A percentile compares a stretch with the other conserved stretches of the same genome.
Evolutionary conservation across 2,329 filamentous ascomycete species (phyloP).

Genomic region (Fusarium sp.): DNA sequence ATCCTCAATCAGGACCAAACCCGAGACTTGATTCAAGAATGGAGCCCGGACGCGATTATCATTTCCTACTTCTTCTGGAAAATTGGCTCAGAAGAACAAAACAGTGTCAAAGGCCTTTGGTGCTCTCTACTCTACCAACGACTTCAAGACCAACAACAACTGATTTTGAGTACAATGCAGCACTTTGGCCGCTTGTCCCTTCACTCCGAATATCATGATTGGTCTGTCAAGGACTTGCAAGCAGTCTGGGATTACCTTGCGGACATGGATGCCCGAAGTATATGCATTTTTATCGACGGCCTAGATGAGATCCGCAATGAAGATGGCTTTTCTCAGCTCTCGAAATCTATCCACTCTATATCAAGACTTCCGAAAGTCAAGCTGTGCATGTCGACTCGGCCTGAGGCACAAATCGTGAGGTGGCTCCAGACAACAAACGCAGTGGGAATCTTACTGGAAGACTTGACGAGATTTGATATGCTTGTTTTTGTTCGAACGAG

Average conservation of each 20-base stretch:
- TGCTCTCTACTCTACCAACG: neutral
- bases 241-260: too few species aligned
- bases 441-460: rapidly evolving
- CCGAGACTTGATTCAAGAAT: rapidly evolving
- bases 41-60: neutral
- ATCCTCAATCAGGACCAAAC: neutral
- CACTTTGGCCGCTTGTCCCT: rapidly evolving
- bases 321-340: neutral
- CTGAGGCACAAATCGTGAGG: neutral
- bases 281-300: too few species aligned
- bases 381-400: neutral
- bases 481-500: rapidly evolving
- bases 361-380: rapidly evolving
- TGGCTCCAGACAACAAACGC: neutral
- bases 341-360: neutral
- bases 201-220: too few species aligned
- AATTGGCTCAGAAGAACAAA: neutral
- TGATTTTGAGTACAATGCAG: rapidly evolving
- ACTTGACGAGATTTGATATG: neutral
- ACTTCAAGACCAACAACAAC: rapidly evolving
- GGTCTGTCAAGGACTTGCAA: too few species aligned
- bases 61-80: conserved; percentile 21
- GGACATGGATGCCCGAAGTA: too few species aligned
- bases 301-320: too few species aligned
- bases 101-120: neutral